Evolutionary conservation across 129 eudicot species (phyloP).

Genomic region (Helianthus annuus): HanXRQr2.0-SUNRISE NC_035434.2:169817641-169818140

Average conservation of each 20-base stretch:
- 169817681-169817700: slow-evolving; percentile 25
- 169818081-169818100: neutral
- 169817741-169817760: slow-evolving; percentile 70
- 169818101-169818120: neutral
- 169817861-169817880: neutral
- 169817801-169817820: neutral
- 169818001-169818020: neutral
- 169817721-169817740: slow-evolving; percentile 81
- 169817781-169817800: slow-evolving; percentile 40
- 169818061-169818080: neutral
- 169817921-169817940: neutral
- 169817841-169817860: neutral
- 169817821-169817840: neutral
- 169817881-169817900: neutral
- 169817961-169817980: neutral
- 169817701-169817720: slow-evolving; percentile 86
- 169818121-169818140: neutral
- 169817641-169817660: slow-evolving; percentile 11
- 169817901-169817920: neutral
- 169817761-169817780: slow-evolving; percentile 61
- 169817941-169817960: neutral
- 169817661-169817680: slow-evolving; percentile 15
- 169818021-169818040: slow-evolving; percentile 1
- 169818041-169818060: neutral
- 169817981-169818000: slow-evolving; percentile 6